Conservation (phyloP, 2,329 filamentous ascomycete species). For the Colletotrichum tropicicola region DNA sequence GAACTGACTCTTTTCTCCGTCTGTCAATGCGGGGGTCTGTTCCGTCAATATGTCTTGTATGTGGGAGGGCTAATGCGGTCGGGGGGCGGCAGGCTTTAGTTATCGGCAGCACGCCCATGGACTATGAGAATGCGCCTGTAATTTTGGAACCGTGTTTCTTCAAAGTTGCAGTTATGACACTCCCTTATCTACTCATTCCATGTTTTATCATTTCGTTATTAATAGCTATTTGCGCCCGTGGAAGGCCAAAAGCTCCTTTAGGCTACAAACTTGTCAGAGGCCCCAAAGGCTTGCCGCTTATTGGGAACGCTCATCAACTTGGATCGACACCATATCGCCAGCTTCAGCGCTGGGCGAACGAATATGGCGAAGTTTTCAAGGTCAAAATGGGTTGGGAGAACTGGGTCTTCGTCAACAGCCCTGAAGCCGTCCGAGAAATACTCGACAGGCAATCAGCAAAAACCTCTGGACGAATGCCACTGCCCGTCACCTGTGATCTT, state of each 20-base stretch:
- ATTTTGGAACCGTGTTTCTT: too few species aligned
- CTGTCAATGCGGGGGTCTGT: not conserved
- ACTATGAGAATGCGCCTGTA: too few species aligned
- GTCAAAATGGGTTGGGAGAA: not conserved
- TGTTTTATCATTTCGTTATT: too few species aligned
- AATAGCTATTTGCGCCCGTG: not conserved
- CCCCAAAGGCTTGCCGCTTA: not conserved
- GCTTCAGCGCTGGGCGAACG: not conserved
- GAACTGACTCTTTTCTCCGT: not conserved
- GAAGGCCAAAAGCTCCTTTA: not conserved
- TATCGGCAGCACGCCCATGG: too few species aligned
- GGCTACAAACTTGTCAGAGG: not conserved
- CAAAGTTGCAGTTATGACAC: too few species aligned
- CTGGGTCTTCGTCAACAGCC: conserved; percentile 6
- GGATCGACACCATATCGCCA: not conserved
- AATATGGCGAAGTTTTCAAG: conserved; percentile 7
- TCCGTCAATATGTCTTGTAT: not conserved
- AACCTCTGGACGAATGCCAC: too few species aligned
- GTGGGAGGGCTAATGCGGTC: too few species aligned
- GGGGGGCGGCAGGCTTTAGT: too few species aligned
- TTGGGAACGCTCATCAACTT: not conserved
- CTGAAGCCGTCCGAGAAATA: too few species aligned
- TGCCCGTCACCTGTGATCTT: too few species aligned
- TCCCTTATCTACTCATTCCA: too few species aligned
- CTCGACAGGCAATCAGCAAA: too few species aligned